These are phyloP conservation scores for Diospyros kaki DNA, from an alignment of 148 eudicot species.

Conservation along the genomic window DNA sequence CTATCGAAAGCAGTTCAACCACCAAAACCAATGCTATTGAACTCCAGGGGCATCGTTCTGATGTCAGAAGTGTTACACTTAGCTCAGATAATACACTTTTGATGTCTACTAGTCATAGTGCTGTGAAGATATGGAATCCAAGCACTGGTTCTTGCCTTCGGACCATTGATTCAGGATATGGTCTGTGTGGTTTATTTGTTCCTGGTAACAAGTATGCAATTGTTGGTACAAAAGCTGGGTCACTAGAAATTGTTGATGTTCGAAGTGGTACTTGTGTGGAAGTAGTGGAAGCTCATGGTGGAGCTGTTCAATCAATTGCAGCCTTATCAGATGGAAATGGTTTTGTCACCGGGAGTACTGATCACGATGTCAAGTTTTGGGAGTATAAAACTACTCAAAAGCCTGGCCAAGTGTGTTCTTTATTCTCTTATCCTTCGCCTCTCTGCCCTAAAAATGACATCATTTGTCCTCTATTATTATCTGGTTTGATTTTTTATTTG, in stretches of 20 bases:
- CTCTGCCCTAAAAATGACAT: background rate
- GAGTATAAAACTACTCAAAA: slow-evolving; percentile 49
- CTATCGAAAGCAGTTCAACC: slow-evolving; percentile 48
- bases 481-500: slow-evolving; percentile 24
- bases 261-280: slow-evolving; percentile 86
- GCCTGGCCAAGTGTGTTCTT: slow-evolving; percentile 55
- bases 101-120: slow-evolving; percentile 85
- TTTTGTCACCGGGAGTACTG: slow-evolving; percentile 89
- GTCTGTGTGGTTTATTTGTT: slow-evolving; percentile 86
- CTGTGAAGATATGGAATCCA: slow-evolving; percentile 96
- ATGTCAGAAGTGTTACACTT: slow-evolving; percentile 83
- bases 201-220: slow-evolving; percentile 83
- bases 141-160: slow-evolving; percentile 82
- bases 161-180: slow-evolving; percentile 91
- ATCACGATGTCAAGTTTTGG: slow-evolving; percentile 96
- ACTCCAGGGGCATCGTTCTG: slow-evolving; percentile 93
- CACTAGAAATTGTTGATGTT: slow-evolving; percentile 79
- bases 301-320: slow-evolving; percentile 66
- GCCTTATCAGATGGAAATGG: slow-evolving; percentile 69
- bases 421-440: background rate
- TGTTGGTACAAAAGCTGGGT: slow-evolving; percentile 90
- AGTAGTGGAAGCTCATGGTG: slow-evolving; percentile 88
- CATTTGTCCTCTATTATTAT: background rate
- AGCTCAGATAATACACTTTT: slow-evolving; percentile 91
- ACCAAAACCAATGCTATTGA: slow-evolving; percentile 60